Evolutionary conservation across 2,329 filamentous ascomycete species (phyloP).

Genomic region (Fusarium sp.): DNA sequence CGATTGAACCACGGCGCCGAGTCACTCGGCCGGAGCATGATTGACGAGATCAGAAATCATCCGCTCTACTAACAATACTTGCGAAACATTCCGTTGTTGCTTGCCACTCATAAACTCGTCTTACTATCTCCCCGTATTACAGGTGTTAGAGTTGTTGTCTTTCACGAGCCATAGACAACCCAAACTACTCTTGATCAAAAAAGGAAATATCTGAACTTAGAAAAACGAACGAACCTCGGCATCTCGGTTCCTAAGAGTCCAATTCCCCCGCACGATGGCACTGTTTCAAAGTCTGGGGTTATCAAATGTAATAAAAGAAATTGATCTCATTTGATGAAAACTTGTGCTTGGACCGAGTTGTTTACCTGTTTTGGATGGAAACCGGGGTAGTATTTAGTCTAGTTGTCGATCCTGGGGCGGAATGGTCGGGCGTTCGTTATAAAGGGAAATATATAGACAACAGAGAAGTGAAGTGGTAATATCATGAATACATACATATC

Average conservation of each 20-base stretch:
- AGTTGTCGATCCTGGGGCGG: constrained; percentile 17
- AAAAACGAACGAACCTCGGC: constrained; percentile 33
- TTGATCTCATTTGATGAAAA: constrained; percentile 19
- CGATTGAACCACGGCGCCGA: constrained; percentile 40
- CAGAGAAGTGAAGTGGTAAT: constrained; percentile 1
- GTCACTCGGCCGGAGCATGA: constrained; percentile 33
- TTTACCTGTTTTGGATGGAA: constrained; percentile 27
- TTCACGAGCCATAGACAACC: constrained; percentile 14
- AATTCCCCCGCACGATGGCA: constrained; percentile 37
- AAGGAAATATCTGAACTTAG: constrained; percentile 3
- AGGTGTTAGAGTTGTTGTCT: not conserved
- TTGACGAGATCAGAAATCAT: not conserved
- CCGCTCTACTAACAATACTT: not conserved
- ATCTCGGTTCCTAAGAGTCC: constrained; percentile 31
- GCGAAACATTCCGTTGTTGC: not conserved
- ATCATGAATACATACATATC: constrained; percentile 19
- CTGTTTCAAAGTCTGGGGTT: constrained; percentile 27
- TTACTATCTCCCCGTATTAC: not conserved
- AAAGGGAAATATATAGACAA: not conserved
- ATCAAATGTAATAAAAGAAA: constrained; percentile 14
- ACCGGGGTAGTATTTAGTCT: constrained; percentile 15
- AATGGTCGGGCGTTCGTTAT: not conserved
- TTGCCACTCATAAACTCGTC: not conserved
- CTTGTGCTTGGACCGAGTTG: constrained; percentile 24
- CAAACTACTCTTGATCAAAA: constrained; percentile 10